Percentiles rank a stretch among this genome's conserved stretches.
These are phyloP conservation scores for Cercospora berteroae DNA, from an alignment of 2,329 filamentous ascomycete genomes.

Conservation along the genomic window DNA sequence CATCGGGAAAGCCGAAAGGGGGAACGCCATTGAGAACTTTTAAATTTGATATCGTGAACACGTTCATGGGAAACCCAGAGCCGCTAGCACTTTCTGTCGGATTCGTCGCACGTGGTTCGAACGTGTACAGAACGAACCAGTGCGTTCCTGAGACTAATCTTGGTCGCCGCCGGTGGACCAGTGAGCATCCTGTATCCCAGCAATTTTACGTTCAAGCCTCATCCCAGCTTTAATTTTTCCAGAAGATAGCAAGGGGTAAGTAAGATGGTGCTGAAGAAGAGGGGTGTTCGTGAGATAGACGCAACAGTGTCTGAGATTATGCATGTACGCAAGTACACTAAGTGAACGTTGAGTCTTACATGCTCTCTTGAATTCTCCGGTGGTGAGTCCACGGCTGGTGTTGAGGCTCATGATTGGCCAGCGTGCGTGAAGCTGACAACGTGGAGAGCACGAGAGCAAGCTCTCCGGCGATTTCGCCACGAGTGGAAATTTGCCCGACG, in stretches of 20 bases:
- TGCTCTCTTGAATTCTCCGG: not conserved
- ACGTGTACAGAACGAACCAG: not conserved
- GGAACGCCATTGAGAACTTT: not conserved
- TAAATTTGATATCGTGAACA: not conserved
- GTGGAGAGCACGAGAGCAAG: not conserved
- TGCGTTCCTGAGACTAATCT: not conserved
- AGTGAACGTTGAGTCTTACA: not conserved
- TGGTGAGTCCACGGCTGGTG: not conserved
- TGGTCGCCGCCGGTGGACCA: not conserved
- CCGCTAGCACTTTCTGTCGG: not conserved
- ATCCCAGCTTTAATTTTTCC: not conserved
- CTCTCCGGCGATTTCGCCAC: constrained; percentile 4
- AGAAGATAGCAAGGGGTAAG: not conserved
- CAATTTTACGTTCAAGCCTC: not conserved
- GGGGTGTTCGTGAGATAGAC: not conserved
- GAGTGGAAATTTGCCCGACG: not conserved
- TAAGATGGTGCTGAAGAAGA: not conserved
- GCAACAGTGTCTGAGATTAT: not conserved
- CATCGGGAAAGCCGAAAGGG: not conserved
- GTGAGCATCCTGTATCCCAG: not conserved
- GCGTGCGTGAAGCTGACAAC: not conserved
- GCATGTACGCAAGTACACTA: not conserved
- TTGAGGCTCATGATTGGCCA: not conserved
- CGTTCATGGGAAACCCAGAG: not conserved
- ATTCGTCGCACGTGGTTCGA: not conserved